Evolutionary conservation across 2,329 filamentous ascomycete species (phyloP).

Genomic region (Penicillium sp.): DNA sequence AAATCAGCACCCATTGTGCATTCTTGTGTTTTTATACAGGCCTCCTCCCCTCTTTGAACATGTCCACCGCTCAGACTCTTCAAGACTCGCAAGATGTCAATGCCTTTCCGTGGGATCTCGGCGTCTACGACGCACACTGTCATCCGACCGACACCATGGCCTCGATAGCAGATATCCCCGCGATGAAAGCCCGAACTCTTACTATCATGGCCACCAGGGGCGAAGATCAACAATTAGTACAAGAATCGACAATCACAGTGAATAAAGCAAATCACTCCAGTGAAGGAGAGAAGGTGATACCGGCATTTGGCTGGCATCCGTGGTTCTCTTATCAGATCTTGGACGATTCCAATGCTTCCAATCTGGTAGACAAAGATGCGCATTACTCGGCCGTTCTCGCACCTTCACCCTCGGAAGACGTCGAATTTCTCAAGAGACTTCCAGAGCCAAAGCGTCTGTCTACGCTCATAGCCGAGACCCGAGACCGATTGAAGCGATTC

Average conservation of each 20-base stretch:
- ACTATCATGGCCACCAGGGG: slow-evolving; percentile 59
- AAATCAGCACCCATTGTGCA: neutral
- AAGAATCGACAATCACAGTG: slow-evolving; percentile 39
- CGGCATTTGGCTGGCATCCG: slow-evolving; percentile 63
- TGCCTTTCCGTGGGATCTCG: slow-evolving; percentile 56
- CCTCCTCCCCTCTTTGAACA: slow-evolving; percentile 3
- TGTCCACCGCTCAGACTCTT: slow-evolving; percentile 6
- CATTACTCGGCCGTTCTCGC: slow-evolving; percentile 54
- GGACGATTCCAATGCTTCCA: slow-evolving; percentile 30
- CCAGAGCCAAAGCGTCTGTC: slow-evolving; percentile 52
- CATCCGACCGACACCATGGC: slow-evolving; percentile 61
- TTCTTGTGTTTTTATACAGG: neutral
- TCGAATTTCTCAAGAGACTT: slow-evolving; percentile 44
- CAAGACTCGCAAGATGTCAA: slow-evolving; percentile 9
- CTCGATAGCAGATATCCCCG: slow-evolving; percentile 48
- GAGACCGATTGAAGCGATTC: slow-evolving; percentile 43
- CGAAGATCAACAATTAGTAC: slow-evolving; percentile 57
- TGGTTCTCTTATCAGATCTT: slow-evolving; percentile 62
- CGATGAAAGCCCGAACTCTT: slow-evolving; percentile 53
- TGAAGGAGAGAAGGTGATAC: slow-evolving; percentile 37
- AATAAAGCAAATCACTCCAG: neutral
- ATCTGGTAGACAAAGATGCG: slow-evolving; percentile 26
- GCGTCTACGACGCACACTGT: slow-evolving; percentile 60
- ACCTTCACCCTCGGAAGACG: slow-evolving; percentile 42
- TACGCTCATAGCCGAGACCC: slow-evolving; percentile 46